Conservation (phyloP, 441 rosid genomes). For the Melastoma candidum region DNA sequence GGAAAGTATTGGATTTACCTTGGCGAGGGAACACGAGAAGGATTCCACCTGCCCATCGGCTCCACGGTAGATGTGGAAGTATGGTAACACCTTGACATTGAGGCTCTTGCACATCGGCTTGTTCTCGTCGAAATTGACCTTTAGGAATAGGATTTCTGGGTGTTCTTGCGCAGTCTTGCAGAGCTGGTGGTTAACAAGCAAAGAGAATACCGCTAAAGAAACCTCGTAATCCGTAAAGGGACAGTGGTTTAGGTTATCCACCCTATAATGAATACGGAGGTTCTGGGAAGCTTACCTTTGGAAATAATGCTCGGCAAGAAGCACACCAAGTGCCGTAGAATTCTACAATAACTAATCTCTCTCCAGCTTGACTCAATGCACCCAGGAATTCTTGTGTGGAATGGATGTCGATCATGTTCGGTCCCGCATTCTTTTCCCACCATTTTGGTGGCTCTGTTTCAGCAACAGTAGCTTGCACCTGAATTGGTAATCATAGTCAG, state of each 20-base stretch:
- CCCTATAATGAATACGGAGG: too few species aligned
- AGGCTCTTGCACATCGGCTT: constrained; percentile 94
- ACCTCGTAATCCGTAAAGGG: too few species aligned
- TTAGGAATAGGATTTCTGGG: constrained; percentile 69
- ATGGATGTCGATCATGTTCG: constrained; percentile 91
- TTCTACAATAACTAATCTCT: constrained; percentile 88
- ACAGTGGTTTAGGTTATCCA: too few species aligned
- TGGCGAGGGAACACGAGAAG: constrained; percentile 92
- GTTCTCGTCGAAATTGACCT: constrained; percentile 92
- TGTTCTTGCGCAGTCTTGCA: constrained; percentile 78
- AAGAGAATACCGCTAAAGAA: too few species aligned
- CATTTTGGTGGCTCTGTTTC: constrained; percentile 85
- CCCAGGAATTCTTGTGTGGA: constrained; percentile 80
- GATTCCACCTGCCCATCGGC: constrained; percentile 86
- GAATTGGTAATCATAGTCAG: constrained; percentile 6
- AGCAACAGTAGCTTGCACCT: constrained; percentile 63
- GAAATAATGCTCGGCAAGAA: constrained; percentile 86
- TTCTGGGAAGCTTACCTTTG: constrained; percentile 37
- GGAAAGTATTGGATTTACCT: constrained; percentile 25
- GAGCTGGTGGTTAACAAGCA: constrained; percentile 35
- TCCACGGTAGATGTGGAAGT: constrained; percentile 90
- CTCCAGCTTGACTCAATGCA: constrained; percentile 74
- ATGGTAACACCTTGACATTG: constrained; percentile 90
- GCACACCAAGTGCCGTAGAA: constrained; percentile 99
- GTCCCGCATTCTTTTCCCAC: constrained; percentile 89